Evolutionary conservation across 1,284 basidiomycete genomes (phyloP).

Genomic region (Tylopilus microsporus): DNA sequence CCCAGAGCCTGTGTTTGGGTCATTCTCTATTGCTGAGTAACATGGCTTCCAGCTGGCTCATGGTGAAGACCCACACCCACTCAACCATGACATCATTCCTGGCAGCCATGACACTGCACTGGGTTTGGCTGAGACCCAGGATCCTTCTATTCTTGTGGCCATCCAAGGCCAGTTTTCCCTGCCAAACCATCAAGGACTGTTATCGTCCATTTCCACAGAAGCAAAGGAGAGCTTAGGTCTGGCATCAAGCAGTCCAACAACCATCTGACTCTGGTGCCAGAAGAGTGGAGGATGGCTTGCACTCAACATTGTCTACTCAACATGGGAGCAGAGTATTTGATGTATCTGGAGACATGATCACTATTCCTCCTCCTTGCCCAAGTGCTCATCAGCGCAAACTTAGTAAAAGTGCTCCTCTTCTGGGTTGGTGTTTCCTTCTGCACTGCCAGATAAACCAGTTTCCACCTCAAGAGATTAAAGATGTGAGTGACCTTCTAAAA

Average conservation of each 20-base stretch:
- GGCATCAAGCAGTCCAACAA: conserved; percentile 31
- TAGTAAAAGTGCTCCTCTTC: conserved; percentile 24
- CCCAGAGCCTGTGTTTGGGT: conserved; percentile 30
- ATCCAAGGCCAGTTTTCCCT: conserved; percentile 20
- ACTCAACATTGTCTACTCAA: conserved; percentile 6
- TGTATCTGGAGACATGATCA: conserved; percentile 18
- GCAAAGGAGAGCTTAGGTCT: conserved; percentile 65
- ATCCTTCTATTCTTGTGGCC: conserved; percentile 45
- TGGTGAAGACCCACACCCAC: conserved; percentile 29
- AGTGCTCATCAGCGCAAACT: conserved; percentile 73
- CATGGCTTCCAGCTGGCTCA: conserved; percentile 43
- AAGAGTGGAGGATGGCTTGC: conserved; percentile 4
- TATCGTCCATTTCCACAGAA: conserved; percentile 36
- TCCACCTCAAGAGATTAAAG: too few relatives aligned
- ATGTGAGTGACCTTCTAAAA: too few relatives aligned
- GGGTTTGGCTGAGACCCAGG: conserved; percentile 34
- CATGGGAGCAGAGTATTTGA: conserved; percentile 19
- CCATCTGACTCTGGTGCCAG: conserved; percentile 23
- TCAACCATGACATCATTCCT: conserved; percentile 19
- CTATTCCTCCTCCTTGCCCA: conserved; percentile 26
- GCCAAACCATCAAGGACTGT: conserved; percentile 26
- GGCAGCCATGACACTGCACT: conserved; percentile 7
- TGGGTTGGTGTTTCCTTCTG: too few relatives aligned
- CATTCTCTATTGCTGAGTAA: conserved; percentile 44
- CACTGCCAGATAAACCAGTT: too few relatives aligned